phyloP scores from a whole-genome alignment of 140 eudicot genomes.

The Senecio squalidus region DNA sequence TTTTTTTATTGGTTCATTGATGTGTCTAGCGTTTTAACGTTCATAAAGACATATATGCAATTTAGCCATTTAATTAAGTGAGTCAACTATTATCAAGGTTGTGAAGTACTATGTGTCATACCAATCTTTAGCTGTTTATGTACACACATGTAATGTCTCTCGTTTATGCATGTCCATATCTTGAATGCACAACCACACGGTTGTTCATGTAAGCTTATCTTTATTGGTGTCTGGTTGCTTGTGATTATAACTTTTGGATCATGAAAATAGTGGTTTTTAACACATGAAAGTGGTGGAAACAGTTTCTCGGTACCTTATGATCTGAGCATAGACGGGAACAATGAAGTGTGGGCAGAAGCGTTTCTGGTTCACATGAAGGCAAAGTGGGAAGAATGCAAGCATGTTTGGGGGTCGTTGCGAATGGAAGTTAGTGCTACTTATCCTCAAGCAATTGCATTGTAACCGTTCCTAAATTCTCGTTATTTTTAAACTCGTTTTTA shows the following conservation, averaged over 20 bases:
- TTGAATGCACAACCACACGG: background rate
- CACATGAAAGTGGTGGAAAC: too few species aligned
- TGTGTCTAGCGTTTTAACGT: too few species aligned
- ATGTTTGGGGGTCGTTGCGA: slow-evolving; percentile 63
- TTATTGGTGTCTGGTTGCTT: slow-evolving; percentile 9
- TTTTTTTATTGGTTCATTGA: too few species aligned
- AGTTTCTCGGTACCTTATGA: slow-evolving; percentile 93
- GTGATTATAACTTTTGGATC: background rate
- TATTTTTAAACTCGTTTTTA: too few species aligned
- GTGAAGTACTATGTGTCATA: too few species aligned
- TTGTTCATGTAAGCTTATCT: background rate
- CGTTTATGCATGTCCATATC: background rate
- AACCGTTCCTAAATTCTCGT: background rate
- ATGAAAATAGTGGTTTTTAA: too few species aligned
- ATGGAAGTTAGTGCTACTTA: slow-evolving; percentile 77
- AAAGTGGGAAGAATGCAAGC: slow-evolving; percentile 53
- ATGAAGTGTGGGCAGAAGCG: slow-evolving; percentile 66
- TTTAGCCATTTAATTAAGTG: too few species aligned
- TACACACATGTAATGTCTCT: background rate
- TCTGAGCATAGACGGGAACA: slow-evolving; percentile 65
- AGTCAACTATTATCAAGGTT: too few species aligned
- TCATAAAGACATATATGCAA: too few species aligned
- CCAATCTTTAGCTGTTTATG: too few species aligned
- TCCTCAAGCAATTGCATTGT: slow-evolving; percentile 87
- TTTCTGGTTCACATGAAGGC: slow-evolving; percentile 41